Conservation (phyloP, 78 protist genomes). For the Dictyostelium discoideum region DNA sequence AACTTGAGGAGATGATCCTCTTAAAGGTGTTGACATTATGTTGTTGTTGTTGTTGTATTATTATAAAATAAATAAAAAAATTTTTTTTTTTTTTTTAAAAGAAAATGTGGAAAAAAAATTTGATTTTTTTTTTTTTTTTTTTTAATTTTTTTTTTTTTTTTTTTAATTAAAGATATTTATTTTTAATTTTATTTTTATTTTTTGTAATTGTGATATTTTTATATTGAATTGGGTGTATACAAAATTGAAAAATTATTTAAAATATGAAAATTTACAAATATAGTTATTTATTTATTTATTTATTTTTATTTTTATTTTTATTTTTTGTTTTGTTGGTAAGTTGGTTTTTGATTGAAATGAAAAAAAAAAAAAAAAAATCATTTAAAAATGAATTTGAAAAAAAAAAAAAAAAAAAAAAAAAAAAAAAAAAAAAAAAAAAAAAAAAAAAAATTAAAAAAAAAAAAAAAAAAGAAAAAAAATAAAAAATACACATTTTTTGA, state of each 20-base stretch:
- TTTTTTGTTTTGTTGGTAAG: neutral
- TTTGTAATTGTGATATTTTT: neutral
- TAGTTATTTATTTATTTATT: neutral
- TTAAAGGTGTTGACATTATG: slow-evolving; percentile 62
- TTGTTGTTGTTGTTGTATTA: neutral
- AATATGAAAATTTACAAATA: neutral
- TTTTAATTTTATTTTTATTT: neutral
- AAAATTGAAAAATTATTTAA: neutral
- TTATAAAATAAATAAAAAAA: neutral
- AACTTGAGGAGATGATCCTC: slow-evolving; percentile 78
- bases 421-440: neutral
- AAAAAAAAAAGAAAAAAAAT: neutral
- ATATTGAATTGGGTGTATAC: neutral
- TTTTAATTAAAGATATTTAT: neutral
- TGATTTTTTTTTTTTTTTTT: neutral
- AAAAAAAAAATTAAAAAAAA: neutral
- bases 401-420: neutral
- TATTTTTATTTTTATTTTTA: no score
- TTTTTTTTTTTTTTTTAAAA: neutral
- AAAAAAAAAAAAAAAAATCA: neutral
- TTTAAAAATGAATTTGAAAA: neutral
- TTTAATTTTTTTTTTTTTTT: neutral
- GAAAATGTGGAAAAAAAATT: neutral
- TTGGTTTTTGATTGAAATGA: neutral
- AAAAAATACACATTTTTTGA: neutral